Evolutionary conservation across 2,329 filamentous ascomycete genomes (phyloP), one percentile per base, ranked within the genome.

Genomic region (Gnomoniopsis sp.): DNA sequence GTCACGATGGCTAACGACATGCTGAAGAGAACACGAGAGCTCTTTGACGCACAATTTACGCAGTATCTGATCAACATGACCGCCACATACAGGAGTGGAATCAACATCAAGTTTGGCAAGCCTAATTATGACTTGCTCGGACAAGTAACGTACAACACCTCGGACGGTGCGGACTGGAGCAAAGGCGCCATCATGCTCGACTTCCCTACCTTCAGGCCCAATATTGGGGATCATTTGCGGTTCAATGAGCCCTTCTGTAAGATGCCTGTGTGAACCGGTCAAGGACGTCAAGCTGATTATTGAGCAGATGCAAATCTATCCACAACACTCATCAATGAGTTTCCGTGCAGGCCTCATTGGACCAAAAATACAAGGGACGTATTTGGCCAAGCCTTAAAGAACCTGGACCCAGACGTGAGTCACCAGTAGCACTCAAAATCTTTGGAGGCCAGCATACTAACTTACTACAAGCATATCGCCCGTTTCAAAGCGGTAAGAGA

Each of bases 111-210:
- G 68, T 80, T 81, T 57, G 79, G 78, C 43, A 75, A 74, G 65
- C 65, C 79, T 0, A 76, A 81, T 64, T 77, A 71, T 55, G 79
- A 81, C 59, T 70, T 81, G 23, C 66, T 82, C 8, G 79, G 79
- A 15, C 79, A 81, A 67, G 75, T 76, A 17, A 80, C 77, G 11
- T 75, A 75, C 54, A 73, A 74, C 63, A 81, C 79, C 8, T 71
- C 71, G 1, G 79, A 80, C 57, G 75, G 75, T 3, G 75, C 72
- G 7, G 79, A 81, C 65, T 81, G 77, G 77, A 70, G 66, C 53
- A 75, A 79, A 65, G 79, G 79, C 2, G 73, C 75, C 21, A 79
- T 82, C 64, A 82, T 81, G 79, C 78, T 82, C 62, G 79, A 82
- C 64, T 82, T 81, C 63, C 79, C 79, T 2, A 74, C 69, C 21